A percentile compares a stretch with the other conserved stretches of the same genome.
phyloP scores from a whole-genome alignment of 2,329 filamentous ascomycete genomes.

The Alternaria atra region DNA sequence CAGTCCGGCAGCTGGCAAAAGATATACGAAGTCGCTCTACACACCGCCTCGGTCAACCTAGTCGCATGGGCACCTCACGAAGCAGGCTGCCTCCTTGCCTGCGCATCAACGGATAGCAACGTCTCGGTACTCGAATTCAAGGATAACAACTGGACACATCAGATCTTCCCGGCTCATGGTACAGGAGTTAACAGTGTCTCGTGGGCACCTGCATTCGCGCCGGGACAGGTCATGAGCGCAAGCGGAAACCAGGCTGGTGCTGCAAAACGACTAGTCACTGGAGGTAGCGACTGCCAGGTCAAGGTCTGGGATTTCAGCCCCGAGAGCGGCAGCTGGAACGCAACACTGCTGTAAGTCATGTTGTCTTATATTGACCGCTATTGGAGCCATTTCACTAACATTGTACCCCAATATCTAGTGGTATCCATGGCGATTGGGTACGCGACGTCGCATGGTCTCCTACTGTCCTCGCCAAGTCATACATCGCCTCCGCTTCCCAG shows the following conservation, averaged over 20 bases:
- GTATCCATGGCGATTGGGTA: slow-evolving; percentile 96
- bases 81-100: slow-evolving; percentile 91
- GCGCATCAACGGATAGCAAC: slow-evolving; percentile 91
- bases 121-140: slow-evolving; percentile 96
- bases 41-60: slow-evolving; percentile 96
- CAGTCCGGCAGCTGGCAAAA: slow-evolving; percentile 70
- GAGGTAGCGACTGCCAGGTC: slow-evolving; percentile 90
- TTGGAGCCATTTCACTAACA: not conserved
- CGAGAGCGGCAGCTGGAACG: slow-evolving; percentile 63
- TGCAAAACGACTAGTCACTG: slow-evolving; percentile 89
- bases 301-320: slow-evolving; percentile 86
- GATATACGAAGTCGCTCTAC: slow-evolving; percentile 90
- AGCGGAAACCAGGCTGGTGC: slow-evolving; percentile 63
- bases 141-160: slow-evolving; percentile 91
- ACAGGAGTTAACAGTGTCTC: slow-evolving; percentile 95
- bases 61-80: slow-evolving; percentile 98
- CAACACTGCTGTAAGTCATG: slow-evolving; percentile 58
- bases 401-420: slow-evolving; percentile 52
- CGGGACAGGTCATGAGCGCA: slow-evolving; percentile 81
- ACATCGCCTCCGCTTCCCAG: slow-evolving; percentile 94
- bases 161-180: slow-evolving; percentile 89
- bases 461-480: slow-evolving; percentile 92
- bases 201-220: slow-evolving; percentile 87
- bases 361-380: not conserved
- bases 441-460: slow-evolving; percentile 97